Percentiles rank a stretch among this genome's conserved stretches.
phyloP scores from a whole-genome alignment of 192 early-diverging fungal species.

The Linnemannia schmuckeri region DNA sequence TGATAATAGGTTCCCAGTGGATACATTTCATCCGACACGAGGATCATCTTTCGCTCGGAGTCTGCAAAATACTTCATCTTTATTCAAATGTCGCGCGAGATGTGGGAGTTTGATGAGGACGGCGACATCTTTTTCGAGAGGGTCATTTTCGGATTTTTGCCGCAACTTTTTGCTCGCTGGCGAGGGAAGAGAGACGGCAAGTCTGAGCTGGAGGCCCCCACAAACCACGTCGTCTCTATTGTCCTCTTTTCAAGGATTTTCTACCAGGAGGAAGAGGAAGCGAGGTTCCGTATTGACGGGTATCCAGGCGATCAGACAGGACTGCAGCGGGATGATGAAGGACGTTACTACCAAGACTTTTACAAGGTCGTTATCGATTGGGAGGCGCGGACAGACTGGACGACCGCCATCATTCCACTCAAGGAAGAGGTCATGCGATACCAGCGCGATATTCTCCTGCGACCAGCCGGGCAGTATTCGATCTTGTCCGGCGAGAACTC shows the following conservation, averaged over 20 bases:
- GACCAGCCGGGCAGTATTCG: constrained; percentile 58
- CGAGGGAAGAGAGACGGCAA: constrained; percentile 62
- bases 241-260: constrained; percentile 93
- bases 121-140: constrained; percentile 96
- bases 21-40: constrained; percentile 83
- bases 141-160: constrained; percentile 89
- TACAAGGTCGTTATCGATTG: constrained; percentile 96
- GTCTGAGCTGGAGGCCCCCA: constrained; percentile 59
- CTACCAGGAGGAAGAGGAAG: constrained; percentile 70
- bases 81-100: constrained; percentile 97
- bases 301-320: constrained; percentile 47
- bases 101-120: constrained; percentile 99
- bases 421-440: constrained; percentile 85
- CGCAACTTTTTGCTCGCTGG: constrained; percentile 92
- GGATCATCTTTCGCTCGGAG: constrained; percentile 92
- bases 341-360: constrained; percentile 88
- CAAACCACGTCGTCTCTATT: constrained; percentile 97
- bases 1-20: constrained; percentile 76
- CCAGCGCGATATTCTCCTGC: constrained; percentile 75
- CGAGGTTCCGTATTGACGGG: constrained; percentile 31
- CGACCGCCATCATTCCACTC: constrained; percentile 68
- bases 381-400: constrained; percentile 87
- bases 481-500: constrained; percentile 84
- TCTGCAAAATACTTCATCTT: constrained; percentile 95
- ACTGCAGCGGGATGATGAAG: constrained; percentile 63